Evolutionary conservation across 2,329 filamentous ascomycete species (phyloP), one percentile per base, ranked within the genome.

Genomic region (Emericellopsis cladophorae): DNA sequence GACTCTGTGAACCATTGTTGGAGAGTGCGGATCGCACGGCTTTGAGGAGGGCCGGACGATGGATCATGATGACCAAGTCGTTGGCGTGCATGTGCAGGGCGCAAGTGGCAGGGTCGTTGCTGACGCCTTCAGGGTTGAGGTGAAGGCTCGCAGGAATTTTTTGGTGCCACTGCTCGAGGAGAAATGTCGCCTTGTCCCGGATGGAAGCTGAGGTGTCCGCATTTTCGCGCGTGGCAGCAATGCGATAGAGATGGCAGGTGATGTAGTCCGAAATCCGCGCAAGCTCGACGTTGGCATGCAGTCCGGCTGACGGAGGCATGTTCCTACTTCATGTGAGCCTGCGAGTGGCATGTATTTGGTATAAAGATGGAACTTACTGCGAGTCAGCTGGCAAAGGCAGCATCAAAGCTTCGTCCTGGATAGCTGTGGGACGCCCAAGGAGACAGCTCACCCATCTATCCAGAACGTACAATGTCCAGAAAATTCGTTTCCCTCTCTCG

Each of bases 391-490:
- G 69, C 5, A 62, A 46, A 3, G 58, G 51, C 2, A 72, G 50
- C 23, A 57, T 59, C 42, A 73, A 66, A 3, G 66, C 65, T 31
- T 71, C 66, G 34, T 72, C 66, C 29, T 58, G 55, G 11, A 70
- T 63, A 3, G 60, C 59, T 0, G 67, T 63, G 1, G 68, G 67
- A 12, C 69, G 60, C 5, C 70, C 69, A 57, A 70, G 67, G 5
- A 72, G 53, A 42, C 65, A 70, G 44, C 67, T 65, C 34, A 72
- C 46, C 53, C 56, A 71, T 36, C 67, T 58, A 45, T 72, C 68
- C 12, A 73, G 50, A n/a, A 67, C 59, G 42, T 70, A 72, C 2
- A 72, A 55, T 0, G 68, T 72, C 69, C 69, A 73, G 41, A 73
- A 72, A 6, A 66, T 56, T 31, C 69, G 55, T 46, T 66, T 70